Base-by-base conservation (phyloP, 768 basidiomycete genomes). In the Lactarius deliciosus region DNA sequence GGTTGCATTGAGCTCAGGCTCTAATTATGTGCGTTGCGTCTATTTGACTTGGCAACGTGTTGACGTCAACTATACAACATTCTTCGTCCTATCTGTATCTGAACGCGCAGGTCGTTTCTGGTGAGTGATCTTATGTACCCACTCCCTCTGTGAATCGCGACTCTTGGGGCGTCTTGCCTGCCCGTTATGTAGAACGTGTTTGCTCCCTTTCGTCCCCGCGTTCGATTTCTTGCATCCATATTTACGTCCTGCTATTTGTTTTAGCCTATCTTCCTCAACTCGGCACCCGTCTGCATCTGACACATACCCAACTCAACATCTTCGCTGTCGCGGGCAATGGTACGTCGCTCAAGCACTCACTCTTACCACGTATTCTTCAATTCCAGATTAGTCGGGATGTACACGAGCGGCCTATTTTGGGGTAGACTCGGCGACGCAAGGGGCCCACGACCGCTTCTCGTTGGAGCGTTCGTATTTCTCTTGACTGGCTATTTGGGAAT, bases 261-360 rank as follows among this genome's bases (percentile, higher is more conserved):
- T 38, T 13, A 88, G 94, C 92, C 22, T 97, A 95, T 74, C 86
- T 90, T 1, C 94, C 94, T 0, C 94, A 96, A 74, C 83, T 96
- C 5, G 91, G 90, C 1, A 77, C 86, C n/a, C 84, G 86, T 47
- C 82, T 96, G 20, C 79, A 82, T 56, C 84, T 96, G 60, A 83
- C 85, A 4, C 90, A 95, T 63, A 96, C 94, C 0, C 85, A 90
- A 64, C 79, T 93, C 41, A 96, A 96, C 71, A 75, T 94, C 41
- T 83, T 96, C 20, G 93, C 86, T 18, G 78, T 90, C n/a, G 89
- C 87, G 1, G 90, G 86, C n/a, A 92, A 89, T 71, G 74, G 90
- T 92, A 72, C 65, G 86, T 69, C 2, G 7, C 40, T 57, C 36
- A 25, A 41, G 3, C 54, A 22, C 16, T 58, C 4, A 13, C n/a